phyloP scores from a whole-genome alignment of 2,329 filamentous ascomycete genomes.

The Aspergillus sp. region DNA sequence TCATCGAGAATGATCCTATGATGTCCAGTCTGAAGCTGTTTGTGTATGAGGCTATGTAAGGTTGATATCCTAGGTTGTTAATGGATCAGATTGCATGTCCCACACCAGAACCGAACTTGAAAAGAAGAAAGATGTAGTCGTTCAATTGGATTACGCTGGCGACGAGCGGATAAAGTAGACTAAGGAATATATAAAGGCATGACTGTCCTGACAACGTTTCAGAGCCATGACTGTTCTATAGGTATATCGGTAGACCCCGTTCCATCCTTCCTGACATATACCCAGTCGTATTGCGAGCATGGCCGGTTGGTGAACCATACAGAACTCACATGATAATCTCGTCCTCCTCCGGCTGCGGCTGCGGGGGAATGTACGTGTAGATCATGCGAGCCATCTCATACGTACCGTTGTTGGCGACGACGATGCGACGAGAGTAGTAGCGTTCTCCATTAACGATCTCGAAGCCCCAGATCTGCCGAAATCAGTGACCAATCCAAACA shows the following conservation, averaged over 20 bases:
- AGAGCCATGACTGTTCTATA: too few relatives aligned
- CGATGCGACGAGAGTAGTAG: conserved; percentile 42
- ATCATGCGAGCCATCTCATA: conserved; percentile 39
- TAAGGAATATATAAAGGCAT: too few relatives aligned
- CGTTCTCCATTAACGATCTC: conserved; percentile 41
- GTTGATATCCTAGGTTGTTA: neutral
- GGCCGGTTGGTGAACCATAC: neutral
- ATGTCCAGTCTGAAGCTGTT: neutral
- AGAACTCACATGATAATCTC: neutral
- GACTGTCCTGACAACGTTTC: too few relatives aligned
- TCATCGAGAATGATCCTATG: neutral
- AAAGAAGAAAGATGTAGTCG: too few relatives aligned
- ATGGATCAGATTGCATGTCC: neutral
- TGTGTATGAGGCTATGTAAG: neutral
- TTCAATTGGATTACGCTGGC: too few relatives aligned
- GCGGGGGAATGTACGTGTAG: conserved; percentile 30
- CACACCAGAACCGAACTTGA: too few relatives aligned
- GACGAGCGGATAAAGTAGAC: too few relatives aligned
- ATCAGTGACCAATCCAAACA: neutral
- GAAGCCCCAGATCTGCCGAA: conserved; percentile 45
- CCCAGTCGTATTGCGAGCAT: too few relatives aligned
- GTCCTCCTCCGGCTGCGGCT: neutral
- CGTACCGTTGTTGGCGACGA: conserved; percentile 36
- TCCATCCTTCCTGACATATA: too few relatives aligned
- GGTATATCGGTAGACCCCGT: too few relatives aligned